Base-by-base conservation (phyloP, 257 asterid genomes). In the Henckelia pumila region DNA sequence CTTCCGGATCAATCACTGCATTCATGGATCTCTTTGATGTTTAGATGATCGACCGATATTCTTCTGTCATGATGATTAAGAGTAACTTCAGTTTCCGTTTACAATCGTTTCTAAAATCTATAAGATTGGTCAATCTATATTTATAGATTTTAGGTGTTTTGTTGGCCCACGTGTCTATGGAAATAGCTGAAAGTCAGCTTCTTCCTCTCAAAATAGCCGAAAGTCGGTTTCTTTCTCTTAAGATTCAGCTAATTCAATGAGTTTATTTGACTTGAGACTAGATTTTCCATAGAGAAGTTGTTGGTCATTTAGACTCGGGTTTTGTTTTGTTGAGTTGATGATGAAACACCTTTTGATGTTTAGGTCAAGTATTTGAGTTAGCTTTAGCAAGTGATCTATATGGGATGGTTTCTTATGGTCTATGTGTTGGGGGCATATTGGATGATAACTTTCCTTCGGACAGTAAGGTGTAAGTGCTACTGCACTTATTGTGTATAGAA, bases 371-470 rank as follows among this genome's bases (percentile, higher is more conserved):
- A 56, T 32, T 23, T 20, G 49, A 37, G 23, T 21, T 58, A 20
- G 59, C 23, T 32, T 23, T 14, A 10, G 2, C 30, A 28, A 55
- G 29, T 23, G 57, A 35, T 75, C 53, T 32, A 33, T 52, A 47
- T 64, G 30, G 20, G 40, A 32, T 69, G 52, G 59, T 32, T 57
- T n/a, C 40, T 13, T 23, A 37, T 25, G 8, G 20, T 16, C 66
- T 68, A 37, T 61, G 22, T 24, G 20, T 40, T 64, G 37, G 53
- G 50, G 17, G 68, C 59, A 24, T 68, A 62, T 63, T 64, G 44
- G 63, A 33, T 20, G 47, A 53, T 58, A 26, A 52, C 21, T 40
- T 40, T 40, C 8, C 62, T 52, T 60, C 59, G 29, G 30, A 24
- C 59, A 26, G 62, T 7, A 53, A 23, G 26, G 21, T 64, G 33